Conservation (phyloP, 2,329 filamentous ascomycete species). For the Alternaria ethzedia region DNA sequence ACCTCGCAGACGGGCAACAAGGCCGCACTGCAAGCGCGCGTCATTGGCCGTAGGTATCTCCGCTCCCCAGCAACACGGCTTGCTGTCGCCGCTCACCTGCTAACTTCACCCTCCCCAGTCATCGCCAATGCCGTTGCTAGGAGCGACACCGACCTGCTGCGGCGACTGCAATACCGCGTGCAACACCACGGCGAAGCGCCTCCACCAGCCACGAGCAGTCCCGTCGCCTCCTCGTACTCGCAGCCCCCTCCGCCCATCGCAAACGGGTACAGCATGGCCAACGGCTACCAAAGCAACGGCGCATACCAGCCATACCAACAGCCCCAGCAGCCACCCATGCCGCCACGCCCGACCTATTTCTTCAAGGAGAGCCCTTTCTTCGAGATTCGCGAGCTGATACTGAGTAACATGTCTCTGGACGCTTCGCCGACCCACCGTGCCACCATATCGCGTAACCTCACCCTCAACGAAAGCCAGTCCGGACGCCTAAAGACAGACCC, state of each 20-base stretch:
- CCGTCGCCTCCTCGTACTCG: constrained; percentile 22
- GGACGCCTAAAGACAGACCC: constrained; percentile 65
- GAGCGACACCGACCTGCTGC: constrained; percentile 46
- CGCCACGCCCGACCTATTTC: constrained; percentile 46
- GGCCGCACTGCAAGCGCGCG: constrained; percentile 77
- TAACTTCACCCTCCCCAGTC: constrained; percentile 43
- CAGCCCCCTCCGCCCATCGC: constrained; percentile 24
- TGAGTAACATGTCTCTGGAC: constrained; percentile 72
- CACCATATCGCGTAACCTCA: constrained; percentile 64
- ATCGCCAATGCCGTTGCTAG: constrained; percentile 43
- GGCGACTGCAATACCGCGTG: constrained; percentile 50
- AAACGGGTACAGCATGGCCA: constrained; percentile 31
- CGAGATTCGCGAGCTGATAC: constrained; percentile 69
- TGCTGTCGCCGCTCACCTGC: constrained; percentile 10
- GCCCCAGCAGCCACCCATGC: constrained; percentile 20
- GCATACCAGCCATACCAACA: constrained; percentile 22
- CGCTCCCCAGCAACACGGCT: constrained; percentile 3
- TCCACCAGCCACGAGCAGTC: constrained; percentile 28
- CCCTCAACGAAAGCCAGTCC: constrained; percentile 61
- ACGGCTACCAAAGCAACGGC: constrained; percentile 21
- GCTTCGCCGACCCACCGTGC: constrained; percentile 66
- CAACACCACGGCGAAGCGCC: constrained; percentile 50
- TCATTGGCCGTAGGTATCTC: constrained; percentile 73
- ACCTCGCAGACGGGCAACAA: constrained; percentile 80
- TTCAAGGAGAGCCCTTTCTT: constrained; percentile 90